Base-by-base conservation (phyloP, 108 stramenopile species). In the Epithemia pelagica region DNA sequence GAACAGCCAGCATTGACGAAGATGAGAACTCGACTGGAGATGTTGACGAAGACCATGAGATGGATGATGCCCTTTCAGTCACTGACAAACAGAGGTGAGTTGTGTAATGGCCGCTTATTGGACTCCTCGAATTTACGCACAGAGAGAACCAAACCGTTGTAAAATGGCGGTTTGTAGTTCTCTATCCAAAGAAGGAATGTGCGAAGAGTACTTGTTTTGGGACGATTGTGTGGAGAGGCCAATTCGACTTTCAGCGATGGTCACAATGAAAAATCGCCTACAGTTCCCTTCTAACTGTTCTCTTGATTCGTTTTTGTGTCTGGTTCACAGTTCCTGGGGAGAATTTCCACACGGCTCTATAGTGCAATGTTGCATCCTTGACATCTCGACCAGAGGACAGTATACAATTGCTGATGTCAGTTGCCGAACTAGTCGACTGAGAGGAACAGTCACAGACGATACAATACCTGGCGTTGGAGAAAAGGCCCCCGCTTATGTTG, bases 141-240 rank as follows among this genome's bases (percentile, higher is more conserved):
- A 46, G 15, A 46, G 37, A 46, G 37, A 46, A 46, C 5, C 37
- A 15, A 46, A 5, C 15, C 15, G 37, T 46, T 46, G 37, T 15
- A 46, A 5, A 15, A 46, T 46, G 5, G 37, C 5, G 10, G 37
- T 46, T 46, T 15, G 15, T 46, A 15, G 15, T 46, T 46, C 15
- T 46, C 37, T 15, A 46, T 10, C 58, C 32, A 63, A 51, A 52
- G 31, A 23, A 30, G 28, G 57, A 72, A 31, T 54, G 52, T 63
- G 79, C 79, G 75, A 76, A 88, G 54, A 82, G 56, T 67, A 76
- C n/a, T n/a, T 46, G 58, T 46, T 46, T 46, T 46, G 32, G 58
- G 66, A 73, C 83, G 66, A 67, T 82, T 66, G 86, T 93, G 92
- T 90, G 92, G 86, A 84, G 92, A 81, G 85, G 82, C 87, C 62